These are phyloP conservation scores for Chaetothyriales sp. DNA, from an alignment of 2,329 filamentous ascomycete genomes.

Conservation along the genomic window DNA sequence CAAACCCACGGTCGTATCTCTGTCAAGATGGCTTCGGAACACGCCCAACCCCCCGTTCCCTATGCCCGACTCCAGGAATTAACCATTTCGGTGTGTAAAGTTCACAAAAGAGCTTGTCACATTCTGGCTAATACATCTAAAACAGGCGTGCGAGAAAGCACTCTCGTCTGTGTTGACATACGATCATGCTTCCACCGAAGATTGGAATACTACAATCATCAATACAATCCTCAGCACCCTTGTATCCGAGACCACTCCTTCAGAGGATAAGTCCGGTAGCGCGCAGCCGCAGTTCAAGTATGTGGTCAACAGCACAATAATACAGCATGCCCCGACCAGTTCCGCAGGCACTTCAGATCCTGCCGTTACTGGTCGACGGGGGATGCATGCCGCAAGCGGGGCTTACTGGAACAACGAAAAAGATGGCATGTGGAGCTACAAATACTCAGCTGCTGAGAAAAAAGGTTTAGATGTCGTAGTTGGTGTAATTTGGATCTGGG, in stretches of 20 bases:
- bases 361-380: constrained; percentile 56
- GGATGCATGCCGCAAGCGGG: constrained; percentile 40
- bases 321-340: constrained; percentile 58
- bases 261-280: constrained; percentile 21
- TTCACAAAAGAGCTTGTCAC: background rate
- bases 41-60: constrained; percentile 49
- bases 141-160: constrained; percentile 65
- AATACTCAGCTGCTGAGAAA: constrained; percentile 32
- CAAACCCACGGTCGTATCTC: constrained; percentile 1
- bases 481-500: constrained; percentile 33
- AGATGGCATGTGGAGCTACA: constrained; percentile 40
- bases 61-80: constrained; percentile 70
- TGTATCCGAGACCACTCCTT: constrained; percentile 26
- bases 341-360: constrained; percentile 40
- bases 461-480: constrained; percentile 35
- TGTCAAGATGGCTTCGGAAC: constrained; percentile 14
- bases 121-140: background rate
- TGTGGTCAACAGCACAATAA: constrained; percentile 94
- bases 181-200: constrained; percentile 67
- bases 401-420: constrained; percentile 37
- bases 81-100: constrained; percentile 43
- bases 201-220: constrained; percentile 89
- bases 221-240: constrained; percentile 39
- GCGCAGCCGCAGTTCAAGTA: constrained; percentile 63
- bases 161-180: constrained; percentile 64